Evolutionary conservation across 441 rosid genomes (phyloP), one percentile per base, ranked within the genome.

Genomic region (Viola pubescens): DNA sequence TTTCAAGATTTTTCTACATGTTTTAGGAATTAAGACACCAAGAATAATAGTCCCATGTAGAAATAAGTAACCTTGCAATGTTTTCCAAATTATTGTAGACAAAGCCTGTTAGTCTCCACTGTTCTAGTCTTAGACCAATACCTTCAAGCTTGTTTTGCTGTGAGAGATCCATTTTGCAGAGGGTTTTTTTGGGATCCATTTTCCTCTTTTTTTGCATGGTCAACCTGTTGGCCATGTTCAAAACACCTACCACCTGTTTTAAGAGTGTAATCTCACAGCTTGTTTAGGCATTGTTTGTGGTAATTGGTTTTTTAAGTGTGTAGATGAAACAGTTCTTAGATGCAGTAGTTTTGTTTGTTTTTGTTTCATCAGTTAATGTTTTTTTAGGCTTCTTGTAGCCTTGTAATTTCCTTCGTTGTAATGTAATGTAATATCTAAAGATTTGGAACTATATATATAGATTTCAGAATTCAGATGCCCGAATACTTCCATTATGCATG

Each of bases 161-260:
- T 48, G 66, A 64, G 75, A 37, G 74, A 26, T 53, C 54, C 42
- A 64, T 67, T 78, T 73, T 75, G 68, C 80, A 74, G 73, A 60
- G 63, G 75, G 73, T 39, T 48, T 64, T 50, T 61, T 56, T 9
- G 39, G 37, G 39, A 26, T 26, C 34, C 34, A 26, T 26, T 26
- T 26, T 26, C 34, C 34, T 54, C 7, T 0, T 2, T 64, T 77
- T 76, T 79, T 73, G 65, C 87, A 56, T 78, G 83, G 77, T 71
- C 62, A 42, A 55, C 51, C 37, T 50, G 19, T 58, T 38, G 52
- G 57, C 63, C 81, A 74, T 68, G 81, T 70, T 75, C 5, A 53
- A 3, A 7, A 46, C 74, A 26, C 34, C 34, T 2, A 26, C 75
- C 65, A 51, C 75, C 77, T 70, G 81, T 69, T 74, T 62, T 51